A percentile compares a stretch with the other conserved stretches of the same genome.
Conservation (phyloP, 2,329 filamentous ascomycete species). For the Ascocoryne sarcoides region DNA sequence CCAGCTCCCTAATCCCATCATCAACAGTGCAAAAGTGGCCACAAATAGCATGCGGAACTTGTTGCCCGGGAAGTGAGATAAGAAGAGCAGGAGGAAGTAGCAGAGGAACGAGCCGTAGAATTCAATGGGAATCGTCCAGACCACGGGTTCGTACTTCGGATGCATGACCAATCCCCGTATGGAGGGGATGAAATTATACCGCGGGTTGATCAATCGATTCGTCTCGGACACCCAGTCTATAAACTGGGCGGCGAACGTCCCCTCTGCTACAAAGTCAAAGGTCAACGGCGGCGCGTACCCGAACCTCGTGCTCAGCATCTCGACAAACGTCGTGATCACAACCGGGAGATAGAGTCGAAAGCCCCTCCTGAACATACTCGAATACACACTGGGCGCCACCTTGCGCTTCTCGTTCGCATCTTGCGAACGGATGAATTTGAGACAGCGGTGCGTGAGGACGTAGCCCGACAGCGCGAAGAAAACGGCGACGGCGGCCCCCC, state of each 20-base stretch:
- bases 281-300: constrained; percentile 18
- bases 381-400: constrained; percentile 34
- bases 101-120: constrained; percentile 55
- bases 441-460: constrained; percentile 35
- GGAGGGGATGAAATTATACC: constrained; percentile 56
- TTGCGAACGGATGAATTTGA: constrained; percentile 32
- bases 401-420: constrained; percentile 27
- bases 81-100: constrained; percentile 15
- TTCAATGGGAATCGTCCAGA: constrained; percentile 51
- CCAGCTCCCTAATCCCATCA: constrained; percentile 17
- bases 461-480: constrained; percentile 44
- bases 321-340: constrained; percentile 34
- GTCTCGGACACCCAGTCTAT: constrained; percentile 36
- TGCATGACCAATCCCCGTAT: constrained; percentile 16
- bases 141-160: constrained; percentile 42
- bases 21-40: constrained; percentile 7
- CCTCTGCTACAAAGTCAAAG: constrained; percentile 40
- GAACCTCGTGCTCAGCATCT: constrained; percentile 21
- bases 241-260: constrained; percentile 62
- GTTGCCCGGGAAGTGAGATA: constrained; percentile 10
- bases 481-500: constrained; percentile 47
- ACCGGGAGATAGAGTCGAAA: constrained; percentile 38
- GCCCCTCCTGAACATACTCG: constrained; percentile 38
- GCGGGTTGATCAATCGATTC: constrained; percentile 34
- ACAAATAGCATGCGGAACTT: constrained; percentile 12